Evolutionary conservation across 2,329 filamentous ascomycete species (phyloP).

Genomic region (Balansia obtecta): DNA sequence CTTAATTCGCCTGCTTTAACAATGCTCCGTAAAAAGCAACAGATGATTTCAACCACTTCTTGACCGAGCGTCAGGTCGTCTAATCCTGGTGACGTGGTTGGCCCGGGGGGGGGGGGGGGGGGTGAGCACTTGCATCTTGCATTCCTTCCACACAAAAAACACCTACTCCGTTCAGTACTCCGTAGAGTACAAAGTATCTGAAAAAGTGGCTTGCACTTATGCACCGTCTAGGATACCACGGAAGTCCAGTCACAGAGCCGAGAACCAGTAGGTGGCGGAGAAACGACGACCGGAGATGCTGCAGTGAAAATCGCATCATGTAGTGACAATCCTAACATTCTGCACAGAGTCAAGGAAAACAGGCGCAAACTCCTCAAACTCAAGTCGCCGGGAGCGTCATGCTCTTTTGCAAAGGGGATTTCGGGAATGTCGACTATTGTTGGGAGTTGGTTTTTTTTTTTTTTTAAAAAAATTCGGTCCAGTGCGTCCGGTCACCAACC

Average conservation of each 20-base stretch:
- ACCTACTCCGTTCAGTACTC: background rate
- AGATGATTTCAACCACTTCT: conserved; percentile 1
- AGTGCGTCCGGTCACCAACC: too few species aligned
- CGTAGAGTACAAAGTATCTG: background rate
- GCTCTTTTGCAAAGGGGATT: background rate
- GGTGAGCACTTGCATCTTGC: background rate
- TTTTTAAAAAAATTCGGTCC: too few species aligned
- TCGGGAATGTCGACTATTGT: background rate
- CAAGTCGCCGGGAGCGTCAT: too few species aligned
- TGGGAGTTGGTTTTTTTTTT: too few species aligned
- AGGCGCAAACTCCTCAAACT: background rate
- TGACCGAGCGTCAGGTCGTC: conserved; percentile 4
- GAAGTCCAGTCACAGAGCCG: background rate
- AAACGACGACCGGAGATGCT: background rate
- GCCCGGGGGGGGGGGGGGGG: background rate
- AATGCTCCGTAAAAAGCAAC: background rate
- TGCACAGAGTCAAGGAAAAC: background rate
- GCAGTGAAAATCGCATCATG: background rate
- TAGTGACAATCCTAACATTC: background rate
- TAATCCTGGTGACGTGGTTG: conserved; percentile 3
- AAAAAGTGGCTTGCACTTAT: conserved; percentile 1
- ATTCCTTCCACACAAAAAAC: background rate
- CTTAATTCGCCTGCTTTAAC: background rate
- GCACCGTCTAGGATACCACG: background rate
- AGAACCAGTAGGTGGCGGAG: background rate